Conservation (phyloP, 495 filamentous ascomycete species). For the Penicillium fimorum region DNA sequence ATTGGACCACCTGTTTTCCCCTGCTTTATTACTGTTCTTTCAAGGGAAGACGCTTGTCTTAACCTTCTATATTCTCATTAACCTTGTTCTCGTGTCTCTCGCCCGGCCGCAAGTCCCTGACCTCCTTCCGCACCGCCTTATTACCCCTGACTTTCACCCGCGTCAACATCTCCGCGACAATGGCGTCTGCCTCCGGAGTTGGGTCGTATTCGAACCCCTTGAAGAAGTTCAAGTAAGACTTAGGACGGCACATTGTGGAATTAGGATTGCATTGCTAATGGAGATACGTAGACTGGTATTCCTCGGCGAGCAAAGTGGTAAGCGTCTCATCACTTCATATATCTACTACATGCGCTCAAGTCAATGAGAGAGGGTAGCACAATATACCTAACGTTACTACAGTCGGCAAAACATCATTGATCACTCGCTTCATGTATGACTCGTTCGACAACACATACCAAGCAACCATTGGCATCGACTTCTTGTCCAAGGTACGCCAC, state of each 20-base stretch:
- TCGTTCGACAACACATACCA: conserved; percentile 99
- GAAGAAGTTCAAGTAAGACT: conserved; percentile 97
- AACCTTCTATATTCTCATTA: conserved; percentile 4
- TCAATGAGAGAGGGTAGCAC: background rate
- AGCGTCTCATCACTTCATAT: conserved; percentile 9
- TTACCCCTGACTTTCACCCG: conserved; percentile 25
- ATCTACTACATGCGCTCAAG: background rate
- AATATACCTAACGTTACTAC: conserved; percentile 16
- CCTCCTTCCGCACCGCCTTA: conserved; percentile 6
- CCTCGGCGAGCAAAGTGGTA: conserved; percentile 97
- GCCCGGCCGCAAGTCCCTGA: conserved; percentile 3
- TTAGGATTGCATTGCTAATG: conserved; percentile 17
- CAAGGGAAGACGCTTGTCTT: conserved; percentile 6
- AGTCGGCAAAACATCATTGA: conserved; percentile 98
- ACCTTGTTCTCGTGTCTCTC: background rate
- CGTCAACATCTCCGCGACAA: conserved; percentile 32
- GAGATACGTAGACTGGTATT: conserved; percentile 74
- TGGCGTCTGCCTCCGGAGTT: conserved; percentile 60
- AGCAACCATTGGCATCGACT: conserved; percentile 98
- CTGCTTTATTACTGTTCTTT: conserved; percentile 15
- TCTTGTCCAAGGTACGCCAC: conserved; percentile 82
- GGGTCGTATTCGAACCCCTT: conserved; percentile 97
- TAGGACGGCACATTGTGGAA: background rate
- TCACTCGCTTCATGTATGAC: conserved; percentile 99
- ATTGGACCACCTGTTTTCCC: conserved; percentile 8